phyloP scores from a whole-genome alignment of 805 yeast species.

The Candida taoyuanica region DNA sequence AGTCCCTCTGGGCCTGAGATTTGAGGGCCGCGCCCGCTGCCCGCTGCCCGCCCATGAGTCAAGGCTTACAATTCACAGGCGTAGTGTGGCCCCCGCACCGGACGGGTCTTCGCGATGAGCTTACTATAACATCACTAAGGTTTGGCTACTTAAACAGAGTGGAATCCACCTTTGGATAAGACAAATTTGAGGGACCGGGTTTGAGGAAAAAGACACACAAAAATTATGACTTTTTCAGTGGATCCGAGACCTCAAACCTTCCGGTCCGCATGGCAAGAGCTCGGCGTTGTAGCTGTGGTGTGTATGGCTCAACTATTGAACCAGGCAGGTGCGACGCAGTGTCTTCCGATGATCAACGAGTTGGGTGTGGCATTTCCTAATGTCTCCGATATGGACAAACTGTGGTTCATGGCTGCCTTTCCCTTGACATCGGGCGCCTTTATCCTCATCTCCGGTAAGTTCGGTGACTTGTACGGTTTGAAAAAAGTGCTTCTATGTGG shows the following conservation, averaged over 20 bases:
- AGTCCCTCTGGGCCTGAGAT: too few relatives aligned
- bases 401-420: conserved; percentile 70
- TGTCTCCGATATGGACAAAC: conserved; percentile 30
- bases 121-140: too few relatives aligned
- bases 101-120: too few relatives aligned
- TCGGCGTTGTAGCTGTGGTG: conserved; percentile 25
- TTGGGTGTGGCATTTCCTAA: conserved; percentile 31
- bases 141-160: too few relatives aligned
- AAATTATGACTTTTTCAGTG: not conserved
- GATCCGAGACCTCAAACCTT: conserved; percentile 17
- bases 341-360: conserved; percentile 33
- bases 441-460: conserved; percentile 59
- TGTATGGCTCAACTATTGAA: conserved; percentile 36
- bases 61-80: too few relatives aligned
- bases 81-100: too few relatives aligned
- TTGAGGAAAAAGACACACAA: too few relatives aligned
- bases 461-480: conserved; percentile 71
- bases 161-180: too few relatives aligned
- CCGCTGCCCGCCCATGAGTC: too few relatives aligned
- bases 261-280: conserved; percentile 22
- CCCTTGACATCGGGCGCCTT: conserved; percentile 71
- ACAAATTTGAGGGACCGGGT: too few relatives aligned
- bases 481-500: conserved; percentile 51
- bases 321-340: conserved; percentile 38
- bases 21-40: too few relatives aligned